A percentile compares a stretch with the other conserved stretches of the same genome.
Evolutionary conservation across 768 basidiomycete genomes (phyloP).

Genomic region (Termitomyces sp.): DNA sequence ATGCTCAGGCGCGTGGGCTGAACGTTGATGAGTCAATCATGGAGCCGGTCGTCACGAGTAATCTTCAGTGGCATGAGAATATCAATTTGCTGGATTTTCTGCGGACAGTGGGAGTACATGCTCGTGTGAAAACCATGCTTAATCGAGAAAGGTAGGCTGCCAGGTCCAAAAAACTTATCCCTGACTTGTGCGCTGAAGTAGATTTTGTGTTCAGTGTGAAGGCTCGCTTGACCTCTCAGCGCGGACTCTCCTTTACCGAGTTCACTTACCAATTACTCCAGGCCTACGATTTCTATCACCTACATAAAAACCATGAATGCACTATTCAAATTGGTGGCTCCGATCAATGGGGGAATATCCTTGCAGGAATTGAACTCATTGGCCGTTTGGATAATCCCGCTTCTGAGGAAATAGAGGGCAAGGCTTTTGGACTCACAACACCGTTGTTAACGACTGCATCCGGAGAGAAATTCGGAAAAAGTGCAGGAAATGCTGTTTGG

Average conservation of each 20-base stretch:
- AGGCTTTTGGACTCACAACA: constrained; percentile 82
- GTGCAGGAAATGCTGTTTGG: constrained; percentile 94
- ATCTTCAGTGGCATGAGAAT: constrained; percentile 71
- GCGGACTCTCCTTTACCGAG: constrained; percentile 97
- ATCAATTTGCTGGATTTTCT: constrained; percentile 81
- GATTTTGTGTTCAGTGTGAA: constrained; percentile 55
- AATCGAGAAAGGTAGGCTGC: constrained; percentile 73
- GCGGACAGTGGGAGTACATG: constrained; percentile 70
- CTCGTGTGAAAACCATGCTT: constrained; percentile 86
- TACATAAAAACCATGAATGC: constrained; percentile 62
- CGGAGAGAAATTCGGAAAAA: constrained; percentile 97
- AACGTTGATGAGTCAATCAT: constrained; percentile 11
- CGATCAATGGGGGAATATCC: constrained; percentile 98
- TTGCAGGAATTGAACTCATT: constrained; percentile 91
- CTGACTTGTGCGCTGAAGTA: not conserved
- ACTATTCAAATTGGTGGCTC: constrained; percentile 91
- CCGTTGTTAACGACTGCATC: constrained; percentile 86
- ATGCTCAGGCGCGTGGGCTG: constrained; percentile 39
- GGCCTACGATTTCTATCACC: constrained; percentile 88
- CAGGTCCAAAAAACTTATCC: not conserved
- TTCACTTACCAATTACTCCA: constrained; percentile 97
- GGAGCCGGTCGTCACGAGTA: constrained; percentile 32
- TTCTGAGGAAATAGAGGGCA: constrained; percentile 16
- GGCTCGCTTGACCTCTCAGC: constrained; percentile 67
- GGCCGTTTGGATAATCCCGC: constrained; percentile 35